Evolutionary conservation across 495 filamentous ascomycete species (phyloP), one percentile per base, ranked within the genome.

Genomic region (Delitschia confertaspora): DNA sequence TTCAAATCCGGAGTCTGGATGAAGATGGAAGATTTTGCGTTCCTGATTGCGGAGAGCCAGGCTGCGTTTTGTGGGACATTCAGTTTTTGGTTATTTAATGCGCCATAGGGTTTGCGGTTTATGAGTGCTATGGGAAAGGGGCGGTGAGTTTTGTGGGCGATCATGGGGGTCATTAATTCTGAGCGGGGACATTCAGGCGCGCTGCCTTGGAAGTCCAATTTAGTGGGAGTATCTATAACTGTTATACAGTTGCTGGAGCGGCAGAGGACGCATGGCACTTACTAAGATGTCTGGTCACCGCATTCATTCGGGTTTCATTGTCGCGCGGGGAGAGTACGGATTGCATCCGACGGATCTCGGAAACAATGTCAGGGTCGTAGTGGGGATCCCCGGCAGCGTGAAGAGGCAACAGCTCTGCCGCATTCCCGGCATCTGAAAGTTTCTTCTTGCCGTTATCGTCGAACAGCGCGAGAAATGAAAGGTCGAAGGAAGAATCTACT

Each of bases 1-100:
- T 88, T 88, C 35, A 88, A 70, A 26, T 81, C 79, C 0, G 83
- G 83, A 0, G 80, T 76, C 53, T 87, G 80, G 44, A 87, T 83
- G 58, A 87, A 83, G 11, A 87, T 69, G 11, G 60, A 68, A 14
- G 60, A 57, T 22, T 66, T 59, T 0, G 82, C 82, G 51, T 86
- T 71, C 5, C 75, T 66, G 22, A 88, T 67, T 6, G 73, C 73
- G 0, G 80, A 79, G 5, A 88, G 65, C 70, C 77, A 88, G 7
- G 71, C 75, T 34, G 74, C 73, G 51, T 87, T 84, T 60, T 88
- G 83, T 0, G 83, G 83, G 2, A 74, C 77, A 34, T 69, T 62
- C 25, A 78, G 58, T 43, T 69, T 75, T 19, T 60, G 61, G 42
- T 80, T 73, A 45, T 75, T 78, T 8, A 75, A 75, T 4, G 69